phyloP scores from a whole-genome alignment of 1,139 yeast genomes.

The Diutina siamensis region DNA sequence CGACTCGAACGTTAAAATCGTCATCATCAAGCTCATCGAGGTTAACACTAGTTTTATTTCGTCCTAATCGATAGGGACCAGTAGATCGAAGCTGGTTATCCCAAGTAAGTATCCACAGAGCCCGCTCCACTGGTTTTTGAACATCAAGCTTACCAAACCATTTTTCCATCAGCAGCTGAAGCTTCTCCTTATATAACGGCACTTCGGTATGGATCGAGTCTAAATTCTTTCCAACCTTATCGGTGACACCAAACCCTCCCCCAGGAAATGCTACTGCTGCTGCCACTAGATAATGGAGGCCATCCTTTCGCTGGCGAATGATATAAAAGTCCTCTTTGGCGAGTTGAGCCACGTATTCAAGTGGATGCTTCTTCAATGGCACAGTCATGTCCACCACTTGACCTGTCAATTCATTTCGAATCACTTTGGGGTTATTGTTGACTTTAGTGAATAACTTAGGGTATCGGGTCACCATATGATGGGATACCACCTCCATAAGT shows the following conservation, averaged over 20 bases:
- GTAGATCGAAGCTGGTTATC: constrained; percentile 41
- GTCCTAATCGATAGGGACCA: neutral
- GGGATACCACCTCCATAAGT: constrained; percentile 49
- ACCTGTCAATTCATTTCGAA: constrained; percentile 50
- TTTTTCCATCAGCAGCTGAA: constrained; percentile 62
- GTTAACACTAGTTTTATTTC: neutral
- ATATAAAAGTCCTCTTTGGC: constrained; percentile 68
- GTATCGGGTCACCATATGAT: constrained; percentile 49
- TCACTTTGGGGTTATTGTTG: constrained; percentile 26
- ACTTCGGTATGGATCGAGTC: constrained; percentile 61
- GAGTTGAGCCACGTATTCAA: constrained; percentile 50
- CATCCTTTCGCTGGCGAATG: constrained; percentile 46
- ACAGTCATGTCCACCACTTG: constrained; percentile 47
- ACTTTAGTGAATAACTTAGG: constrained; percentile 48
- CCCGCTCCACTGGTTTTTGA: constrained; percentile 56
- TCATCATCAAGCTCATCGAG: neutral
- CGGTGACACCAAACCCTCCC: constrained; percentile 52
- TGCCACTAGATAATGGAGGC: constrained; percentile 51
- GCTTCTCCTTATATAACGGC: constrained; percentile 58
- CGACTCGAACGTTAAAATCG: constrained; percentile 47
- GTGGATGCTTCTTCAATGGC: constrained; percentile 54
- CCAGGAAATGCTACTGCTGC: constrained; percentile 77
- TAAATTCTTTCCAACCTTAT: constrained; percentile 48
- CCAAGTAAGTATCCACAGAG: constrained; percentile 68
- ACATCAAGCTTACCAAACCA: constrained; percentile 57